Base-by-base conservation (phyloP, 202 grass and related monocot genomes). In the Eragrostis tef region DNA sequence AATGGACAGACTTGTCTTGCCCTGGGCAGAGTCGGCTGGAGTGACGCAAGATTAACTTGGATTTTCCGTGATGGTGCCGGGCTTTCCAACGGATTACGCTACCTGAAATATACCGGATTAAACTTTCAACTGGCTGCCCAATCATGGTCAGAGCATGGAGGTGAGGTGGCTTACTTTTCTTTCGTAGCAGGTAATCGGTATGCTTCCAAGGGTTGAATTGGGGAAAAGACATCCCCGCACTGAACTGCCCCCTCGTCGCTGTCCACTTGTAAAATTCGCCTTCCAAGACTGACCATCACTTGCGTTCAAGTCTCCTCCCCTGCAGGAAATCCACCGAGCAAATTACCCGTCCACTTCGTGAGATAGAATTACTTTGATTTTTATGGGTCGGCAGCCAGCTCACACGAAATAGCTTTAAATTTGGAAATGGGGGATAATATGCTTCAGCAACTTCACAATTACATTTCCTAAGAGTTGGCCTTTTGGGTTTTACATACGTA, bases 211-310 rank as follows among this genome's bases (percentile, higher is more conserved):
- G 46, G 59, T 62, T 81, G 34, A 70, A 54, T 21, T 60, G 17
- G 15, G 36, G 70, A 41, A 46, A 59, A 27, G 65, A 58, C 46
- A 67, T 74, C 21, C 26, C 62, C 20, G 70, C 50, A 50, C n/a
- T 41, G 49, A 25, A 69, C 77, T 60, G 57, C 11, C 14, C 27
- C 2, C 6, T 3, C 12, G 73, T 89, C 78, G 15, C 73, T 89
- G 87, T 89, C 78, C 58, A 67, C 78, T 71, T 78, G 83, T 71
- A 78, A 86, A 89, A 88, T 83, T 91, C 83, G 71, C 56, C 88
- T 94, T 94, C 85, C 73, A 91, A 91, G 86, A 78, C 75, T 94
- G 22, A 86, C 48, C 84, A 86, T 84, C 71, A 65, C 79, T 91
- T 91, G 82, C 87, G 84, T 88, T 91, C 87, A 91, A 90, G 88